These are phyloP conservation scores for Dipodascus geniculatus DNA, from an alignment of 805 yeast species.

Conservation along the genomic window DNA sequence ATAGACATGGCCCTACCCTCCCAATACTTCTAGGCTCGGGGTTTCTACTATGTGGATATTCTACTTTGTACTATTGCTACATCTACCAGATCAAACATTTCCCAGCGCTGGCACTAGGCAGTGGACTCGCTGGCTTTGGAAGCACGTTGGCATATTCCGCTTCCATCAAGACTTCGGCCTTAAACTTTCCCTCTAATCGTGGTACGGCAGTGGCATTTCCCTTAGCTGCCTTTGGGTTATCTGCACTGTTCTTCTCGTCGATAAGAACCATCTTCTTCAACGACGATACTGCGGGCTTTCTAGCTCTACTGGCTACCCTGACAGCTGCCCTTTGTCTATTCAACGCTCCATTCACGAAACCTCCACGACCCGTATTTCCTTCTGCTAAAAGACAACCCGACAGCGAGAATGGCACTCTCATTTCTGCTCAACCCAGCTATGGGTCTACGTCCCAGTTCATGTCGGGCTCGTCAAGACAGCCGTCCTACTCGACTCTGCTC, in stretches of 20 bases:
- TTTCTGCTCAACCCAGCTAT: not conserved
- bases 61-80: constrained; percentile 40
- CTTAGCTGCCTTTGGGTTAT: constrained; percentile 60
- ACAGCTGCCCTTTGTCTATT: constrained; percentile 11
- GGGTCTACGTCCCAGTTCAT: not conserved
- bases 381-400: not conserved
- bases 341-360: constrained; percentile 10
- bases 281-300: constrained; percentile 16
- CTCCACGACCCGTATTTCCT: not conserved
- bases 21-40: constrained; percentile 43
- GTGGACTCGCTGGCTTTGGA: constrained; percentile 45
- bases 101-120: constrained; percentile 30
- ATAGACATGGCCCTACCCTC: constrained; percentile 12
- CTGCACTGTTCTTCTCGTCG: constrained; percentile 57
- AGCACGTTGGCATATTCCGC: constrained; percentile 55
- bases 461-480: not conserved
- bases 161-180: constrained; percentile 60
- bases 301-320: constrained; percentile 10
- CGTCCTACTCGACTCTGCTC: not conserved
- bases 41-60: constrained; percentile 42
- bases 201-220: constrained; percentile 73
- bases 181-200: constrained; percentile 50
- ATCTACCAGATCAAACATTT: constrained; percentile 23
- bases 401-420: not conserved
- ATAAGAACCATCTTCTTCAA: constrained; percentile 30